Conservation (phyloP, 306 rosid genomes). For the Gastrolobium bilobum region DNA sequence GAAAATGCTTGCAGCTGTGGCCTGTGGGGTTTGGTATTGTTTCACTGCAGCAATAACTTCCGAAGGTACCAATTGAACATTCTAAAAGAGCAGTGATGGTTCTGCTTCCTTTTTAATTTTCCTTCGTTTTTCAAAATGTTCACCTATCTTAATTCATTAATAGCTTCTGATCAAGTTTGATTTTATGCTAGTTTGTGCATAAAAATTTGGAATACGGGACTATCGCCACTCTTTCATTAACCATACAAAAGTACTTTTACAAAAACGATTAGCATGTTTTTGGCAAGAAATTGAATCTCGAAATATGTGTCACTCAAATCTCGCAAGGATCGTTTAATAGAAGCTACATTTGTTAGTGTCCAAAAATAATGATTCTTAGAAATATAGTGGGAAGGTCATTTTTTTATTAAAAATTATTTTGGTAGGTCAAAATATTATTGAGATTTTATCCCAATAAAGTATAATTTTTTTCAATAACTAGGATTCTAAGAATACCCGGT, state of each 20-base stretch:
- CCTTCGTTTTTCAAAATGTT: not conserved
- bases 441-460: too few species aligned
- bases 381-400: too few species aligned
- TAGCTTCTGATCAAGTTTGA: not conserved
- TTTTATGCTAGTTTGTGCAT: too few species aligned
- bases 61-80: not conserved
- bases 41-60: not conserved
- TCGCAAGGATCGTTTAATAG: too few species aligned
- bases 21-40: constrained; percentile 1
- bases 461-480: too few species aligned
- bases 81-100: not conserved
- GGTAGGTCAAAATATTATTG: too few species aligned
- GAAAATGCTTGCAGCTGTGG: constrained; percentile 22
- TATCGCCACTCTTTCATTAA: not conserved
- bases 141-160: not conserved
- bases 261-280: not conserved
- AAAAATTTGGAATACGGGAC: too few species aligned
- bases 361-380: too few species aligned
- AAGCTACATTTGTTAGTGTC: too few species aligned
- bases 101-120: not conserved
- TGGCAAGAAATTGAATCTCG: not conserved
- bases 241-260: not conserved
- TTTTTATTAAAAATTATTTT: too few species aligned
- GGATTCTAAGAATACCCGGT: too few species aligned
- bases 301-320: too few species aligned